A percentile compares a stretch with the other conserved stretches of the same genome.
These are phyloP conservation scores for Liriodendron chinense DNA, from an alignment of 164 flowering plant species.

Conservation along the genomic window DNA sequence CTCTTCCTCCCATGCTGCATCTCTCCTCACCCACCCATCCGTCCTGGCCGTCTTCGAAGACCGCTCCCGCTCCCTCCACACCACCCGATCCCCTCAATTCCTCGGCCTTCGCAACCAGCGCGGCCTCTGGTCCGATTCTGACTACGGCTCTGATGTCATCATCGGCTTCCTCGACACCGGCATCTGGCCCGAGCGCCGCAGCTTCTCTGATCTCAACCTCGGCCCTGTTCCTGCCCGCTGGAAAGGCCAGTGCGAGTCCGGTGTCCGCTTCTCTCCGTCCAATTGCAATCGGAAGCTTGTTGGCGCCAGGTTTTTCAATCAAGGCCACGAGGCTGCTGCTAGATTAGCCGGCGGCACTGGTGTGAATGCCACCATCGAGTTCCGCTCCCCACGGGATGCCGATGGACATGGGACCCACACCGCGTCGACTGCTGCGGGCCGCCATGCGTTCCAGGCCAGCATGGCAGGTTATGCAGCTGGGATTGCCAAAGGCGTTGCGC, in stretches of 20 bases:
- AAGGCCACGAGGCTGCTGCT: conserved; percentile 68
- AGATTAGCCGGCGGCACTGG: conserved; percentile 30
- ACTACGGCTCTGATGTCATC: conserved; percentile 87
- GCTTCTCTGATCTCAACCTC: conserved; percentile 73
- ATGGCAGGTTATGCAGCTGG: conserved; percentile 87
- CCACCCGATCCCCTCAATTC: conserved; percentile 98
- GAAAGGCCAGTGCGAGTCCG: conserved; percentile 74
- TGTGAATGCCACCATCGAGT: conserved; percentile 58
- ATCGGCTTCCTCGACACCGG: conserved; percentile 93
- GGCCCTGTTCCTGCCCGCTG: conserved; percentile 75
- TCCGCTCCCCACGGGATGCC: conserved; percentile 78
- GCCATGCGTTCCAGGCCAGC: conserved; percentile 63
- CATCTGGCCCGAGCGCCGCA: conserved; percentile 87
- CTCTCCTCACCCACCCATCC: conserved; percentile 47
- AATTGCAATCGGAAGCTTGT: conserved; percentile 73
- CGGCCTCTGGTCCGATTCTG: conserved; percentile 94
- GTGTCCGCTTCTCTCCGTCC: conserved; percentile 36
- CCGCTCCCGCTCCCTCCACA: conserved; percentile 72
- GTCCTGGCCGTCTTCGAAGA: conserved; percentile 75
- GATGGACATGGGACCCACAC: conserved; percentile 99
- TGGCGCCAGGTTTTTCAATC: conserved; percentile 80
- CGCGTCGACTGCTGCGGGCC: conserved; percentile 90
- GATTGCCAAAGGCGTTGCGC: conserved; percentile 92
- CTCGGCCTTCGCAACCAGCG: conserved; percentile 73
- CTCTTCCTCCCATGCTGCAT: conserved; percentile 40